Percentiles rank a stretch among this genome's conserved stretches.
Conservation (phyloP, 306 rosid genomes). For the Aeschynomene evenia region DNA sequence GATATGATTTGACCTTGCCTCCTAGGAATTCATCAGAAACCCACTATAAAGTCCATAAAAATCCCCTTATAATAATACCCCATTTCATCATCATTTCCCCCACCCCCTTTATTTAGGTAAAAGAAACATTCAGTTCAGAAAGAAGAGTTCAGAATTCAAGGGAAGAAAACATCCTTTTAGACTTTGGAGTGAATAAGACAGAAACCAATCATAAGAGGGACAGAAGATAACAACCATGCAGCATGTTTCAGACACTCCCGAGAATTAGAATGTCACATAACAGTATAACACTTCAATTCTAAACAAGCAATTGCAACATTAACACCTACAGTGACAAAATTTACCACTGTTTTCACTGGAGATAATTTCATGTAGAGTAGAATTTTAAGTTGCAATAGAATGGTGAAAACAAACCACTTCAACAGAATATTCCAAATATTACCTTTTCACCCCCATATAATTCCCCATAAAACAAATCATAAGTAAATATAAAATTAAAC, state of each 20-base stretch:
- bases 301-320: background rate
- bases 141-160: background rate
- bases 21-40: background rate
- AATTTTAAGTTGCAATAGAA: slow-evolving; percentile 8
- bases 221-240: background rate
- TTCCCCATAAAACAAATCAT: background rate
- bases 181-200: background rate
- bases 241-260: background rate
- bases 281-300: background rate
- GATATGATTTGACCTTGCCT: background rate
- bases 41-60: background rate
- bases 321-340: background rate
- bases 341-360: background rate
- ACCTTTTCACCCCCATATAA: no score
- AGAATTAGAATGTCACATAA: background rate
- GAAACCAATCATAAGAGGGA: background rate
- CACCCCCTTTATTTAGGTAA: background rate
- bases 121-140: background rate
- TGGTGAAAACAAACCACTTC: background rate
- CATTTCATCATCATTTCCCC: background rate
- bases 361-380: background rate
- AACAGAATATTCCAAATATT: background rate
- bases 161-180: background rate
- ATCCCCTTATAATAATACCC: background rate
- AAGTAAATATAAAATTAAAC: background rate